Percentiles rank a stretch among this genome's conserved stretches.
Evolutionary conservation across 441 rosid genomes (phyloP).

Genomic region (Euphorbia corollata): DNA sequence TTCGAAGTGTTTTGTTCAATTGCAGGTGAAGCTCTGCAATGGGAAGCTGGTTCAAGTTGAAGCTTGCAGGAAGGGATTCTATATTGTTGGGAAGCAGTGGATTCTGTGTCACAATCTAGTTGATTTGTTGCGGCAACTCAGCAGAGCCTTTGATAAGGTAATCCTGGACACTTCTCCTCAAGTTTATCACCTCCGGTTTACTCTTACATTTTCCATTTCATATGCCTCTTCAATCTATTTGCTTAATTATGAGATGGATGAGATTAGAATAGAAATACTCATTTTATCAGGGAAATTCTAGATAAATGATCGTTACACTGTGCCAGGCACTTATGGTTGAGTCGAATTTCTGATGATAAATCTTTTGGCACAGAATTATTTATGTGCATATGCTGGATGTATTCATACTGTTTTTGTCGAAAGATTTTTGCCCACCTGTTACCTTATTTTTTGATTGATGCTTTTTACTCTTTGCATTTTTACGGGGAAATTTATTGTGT

Average conservation of each 20-base stretch:
- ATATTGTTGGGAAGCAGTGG: conserved; percentile 63
- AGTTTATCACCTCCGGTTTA: background rate
- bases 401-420: background rate
- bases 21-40: conserved; percentile 86
- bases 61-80: conserved; percentile 72
- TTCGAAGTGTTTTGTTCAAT: background rate
- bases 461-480: background rate
- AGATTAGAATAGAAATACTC: background rate
- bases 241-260: background rate
- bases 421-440: background rate
- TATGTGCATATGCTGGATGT: background rate
- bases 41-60: conserved; percentile 82
- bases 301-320: background rate
- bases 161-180: conserved; percentile 15
- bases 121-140: conserved; percentile 82
- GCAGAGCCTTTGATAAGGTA: conserved; percentile 83
- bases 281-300: background rate
- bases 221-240: background rate
- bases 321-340: background rate
- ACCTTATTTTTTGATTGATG: background rate
- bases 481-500: conserved; percentile 8
- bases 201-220: background rate
- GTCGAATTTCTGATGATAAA: too few species aligned
- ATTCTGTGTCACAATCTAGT: conserved; percentile 73
- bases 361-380: too few species aligned